These are phyloP conservation scores for Rubroshorea leprosula DNA, from an alignment of 345 rosid genomes.

Conservation along the genomic window DNA sequence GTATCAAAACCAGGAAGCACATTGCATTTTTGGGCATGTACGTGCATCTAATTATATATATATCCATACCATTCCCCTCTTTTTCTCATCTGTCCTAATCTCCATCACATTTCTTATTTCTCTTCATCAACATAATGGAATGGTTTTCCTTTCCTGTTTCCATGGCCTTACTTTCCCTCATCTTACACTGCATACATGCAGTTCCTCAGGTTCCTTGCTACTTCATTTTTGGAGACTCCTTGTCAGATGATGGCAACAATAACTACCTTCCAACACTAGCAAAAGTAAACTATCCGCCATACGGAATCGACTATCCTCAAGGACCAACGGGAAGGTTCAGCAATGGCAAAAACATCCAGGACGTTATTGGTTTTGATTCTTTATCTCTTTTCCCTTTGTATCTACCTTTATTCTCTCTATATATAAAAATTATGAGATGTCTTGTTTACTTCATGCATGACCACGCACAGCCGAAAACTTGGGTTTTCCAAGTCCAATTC, in stretches of 20 bases:
- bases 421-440: no score
- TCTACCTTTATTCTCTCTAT: neutral
- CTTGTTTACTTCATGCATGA: neutral
- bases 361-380: constrained; percentile 40
- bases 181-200: neutral
- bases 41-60: no score
- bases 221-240: constrained; percentile 66
- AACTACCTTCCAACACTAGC: constrained; percentile 40
- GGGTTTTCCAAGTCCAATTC: constrained; percentile 37
- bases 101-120: no score
- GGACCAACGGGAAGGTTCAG: constrained; percentile 64
- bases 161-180: neutral
- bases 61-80: no score
- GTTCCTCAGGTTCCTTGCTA: constrained; percentile 42
- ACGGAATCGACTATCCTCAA: constrained; percentile 48
- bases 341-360: constrained; percentile 51
- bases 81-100: no score
- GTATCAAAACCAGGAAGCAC: no score
- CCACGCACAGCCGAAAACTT: constrained; percentile 30
- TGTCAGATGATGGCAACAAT: constrained; percentile 60
- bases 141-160: neutral
- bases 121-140: neutral
- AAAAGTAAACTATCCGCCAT: constrained; percentile 50
- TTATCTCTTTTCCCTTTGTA: constrained; percentile 4
- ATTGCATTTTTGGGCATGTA: no score